Base-by-base conservation (phyloP, 1,284 basidiomycete genomes). In the Malassezia japonica region DNA sequence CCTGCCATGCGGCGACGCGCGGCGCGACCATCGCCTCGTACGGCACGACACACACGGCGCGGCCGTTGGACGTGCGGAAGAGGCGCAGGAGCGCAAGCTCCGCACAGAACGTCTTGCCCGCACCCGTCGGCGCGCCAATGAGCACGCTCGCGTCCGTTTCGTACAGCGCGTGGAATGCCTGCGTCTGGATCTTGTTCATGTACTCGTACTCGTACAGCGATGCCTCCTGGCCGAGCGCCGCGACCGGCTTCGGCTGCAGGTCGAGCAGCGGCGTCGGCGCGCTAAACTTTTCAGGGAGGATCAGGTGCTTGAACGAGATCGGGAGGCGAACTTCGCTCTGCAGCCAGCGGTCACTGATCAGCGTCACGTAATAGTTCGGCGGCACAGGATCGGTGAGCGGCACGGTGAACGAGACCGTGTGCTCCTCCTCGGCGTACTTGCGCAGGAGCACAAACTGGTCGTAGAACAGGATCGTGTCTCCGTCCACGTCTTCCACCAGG, bases 101-200 rank as follows among this genome's bases (percentile, higher is more conserved):
- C 0, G 90, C 91, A 64, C 89, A 95, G 36, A 96, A 84, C 0
- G 90, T 96, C 79, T 98, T 98, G 27, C 94, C 92, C 52, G 86
- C 89, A 9, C 94, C 92, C 0, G 90, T 90, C 0, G 94, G 92
- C 0, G 91, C 92, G 21, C 90, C 91, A 50, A 98, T 83, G 68
- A 98, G 88, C 34, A 92, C 84, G 65, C 90, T 94, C 70, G 96
- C 91, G 70, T 96, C 90, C 0, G 88, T 85, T 0, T 87, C 91
- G 74, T 92, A 98, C 0, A 98, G 78, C 0, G 91, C 89, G 64
- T 96, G 92, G 83, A 96, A 98, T 31, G 94, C 89, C 75, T 98
- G 94, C 0, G 90, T 98, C 74, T 98, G 94, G 60, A 96, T 94
- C 77, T 95, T 96, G 81, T 98, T 98, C 79, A 96, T 95, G 0